Percentiles rank a stretch among this genome's conserved stretches.
These are phyloP conservation scores for Pyronema omphalodes DNA, from an alignment of 495 filamentous ascomycete species.

Conservation along the genomic window DNA sequence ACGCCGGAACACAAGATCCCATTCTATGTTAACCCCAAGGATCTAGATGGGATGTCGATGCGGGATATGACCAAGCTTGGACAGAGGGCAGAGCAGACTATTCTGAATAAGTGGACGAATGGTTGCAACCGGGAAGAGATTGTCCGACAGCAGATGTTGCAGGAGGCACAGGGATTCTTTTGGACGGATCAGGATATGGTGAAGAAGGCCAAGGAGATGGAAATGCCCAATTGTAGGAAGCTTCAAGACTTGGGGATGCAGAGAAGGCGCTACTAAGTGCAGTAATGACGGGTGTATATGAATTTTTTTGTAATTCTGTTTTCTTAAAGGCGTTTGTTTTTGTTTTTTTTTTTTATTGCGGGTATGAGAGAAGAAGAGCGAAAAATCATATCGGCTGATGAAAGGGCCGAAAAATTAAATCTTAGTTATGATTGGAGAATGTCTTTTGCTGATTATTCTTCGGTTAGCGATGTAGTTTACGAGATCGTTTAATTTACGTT, in stretches of 20 bases:
- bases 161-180: constrained; percentile 83
- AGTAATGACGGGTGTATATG: neutral
- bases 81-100: constrained; percentile 51
- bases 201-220: constrained; percentile 43
- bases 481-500: too few relatives aligned
- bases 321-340: neutral
- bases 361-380: neutral
- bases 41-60: constrained; percentile 48
- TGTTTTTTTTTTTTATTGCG: neutral
- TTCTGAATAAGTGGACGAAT: constrained; percentile 42
- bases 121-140: constrained; percentile 56
- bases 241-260: constrained; percentile 18
- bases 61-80: constrained; percentile 57
- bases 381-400: neutral
- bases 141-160: constrained; percentile 41
- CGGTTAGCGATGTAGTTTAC: too few relatives aligned
- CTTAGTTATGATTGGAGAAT: too few relatives aligned
- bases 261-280: neutral
- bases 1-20: constrained; percentile 51
- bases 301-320: neutral
- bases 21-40: constrained; percentile 68
- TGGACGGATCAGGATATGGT: constrained; percentile 64
- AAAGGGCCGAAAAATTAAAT: too few relatives aligned
- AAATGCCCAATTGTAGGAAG: constrained; percentile 25
- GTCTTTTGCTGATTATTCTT: too few relatives aligned